Evolutionary conservation across 2,329 filamentous ascomycete species (phyloP), one percentile per base, ranked within the genome.

Genomic region (Aspergillaceae sp.): DNA sequence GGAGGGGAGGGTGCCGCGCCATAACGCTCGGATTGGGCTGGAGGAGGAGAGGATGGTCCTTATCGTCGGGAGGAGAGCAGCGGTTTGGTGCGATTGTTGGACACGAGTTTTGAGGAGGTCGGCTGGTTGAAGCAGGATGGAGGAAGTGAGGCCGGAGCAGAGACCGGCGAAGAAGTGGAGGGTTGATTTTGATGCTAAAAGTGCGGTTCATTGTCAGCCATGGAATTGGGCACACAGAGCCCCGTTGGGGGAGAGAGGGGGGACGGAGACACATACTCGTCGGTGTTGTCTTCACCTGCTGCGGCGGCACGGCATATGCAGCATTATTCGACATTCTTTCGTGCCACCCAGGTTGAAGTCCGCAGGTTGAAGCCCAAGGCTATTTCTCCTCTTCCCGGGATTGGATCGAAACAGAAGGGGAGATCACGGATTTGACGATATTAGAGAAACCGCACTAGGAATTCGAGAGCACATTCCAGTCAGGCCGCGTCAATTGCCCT

Each of bases 51-150:
- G 77, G 61, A 94, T 87, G 32, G 80, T 73, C 58, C 80, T 79
- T 49, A 94, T 72, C 11, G 85, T 86, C 27, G 74, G 71, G 44
- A 79, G 67, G 47, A 97, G 78, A 2, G 87, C 81, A 54, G 79
- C 78, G 38, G 79, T 76, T 49, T 68, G 53, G 42, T 81, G 81
- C 32, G 87, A 87, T 67, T 97, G 92, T 65, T 98, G 92, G 36
- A 97, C 83, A 41, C 92, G 84, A 29, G 92, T 98, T 70, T 98
- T 98, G 64, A 98, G 82, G 3, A 98, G 83, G 69, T 98, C 92
- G 60, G 92, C 86, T 28, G 92, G 92, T 68, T 98, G 92, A 10
- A 98, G 79, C 46, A 97, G 82, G 49, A 94, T 82, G 46, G 92
- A 90, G 44, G 89, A 92, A 53, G 87, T 79, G 43, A 94, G 77